A percentile compares a stretch with the other conserved stretches of the same genome.
These are phyloP conservation scores for Solanum dulcamara DNA, from an alignment of 257 asterid species.

Conservation along the genomic window DNA sequence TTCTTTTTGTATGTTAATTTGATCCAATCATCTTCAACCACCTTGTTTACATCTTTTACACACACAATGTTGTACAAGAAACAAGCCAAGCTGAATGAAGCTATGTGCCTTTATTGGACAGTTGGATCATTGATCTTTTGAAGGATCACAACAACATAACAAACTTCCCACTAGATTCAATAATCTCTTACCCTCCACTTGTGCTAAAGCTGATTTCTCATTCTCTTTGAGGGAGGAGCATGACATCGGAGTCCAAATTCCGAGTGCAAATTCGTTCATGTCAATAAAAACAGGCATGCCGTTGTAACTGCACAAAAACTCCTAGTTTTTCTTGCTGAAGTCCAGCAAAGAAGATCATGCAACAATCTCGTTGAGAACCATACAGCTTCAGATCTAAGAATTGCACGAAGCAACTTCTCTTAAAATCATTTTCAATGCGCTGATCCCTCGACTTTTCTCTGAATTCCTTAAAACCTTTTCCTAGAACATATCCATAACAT, in stretches of 20 bases:
- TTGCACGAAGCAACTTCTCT: background rate
- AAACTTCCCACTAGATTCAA: background rate
- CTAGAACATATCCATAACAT: background rate
- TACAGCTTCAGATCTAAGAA: background rate
- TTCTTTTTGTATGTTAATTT: background rate
- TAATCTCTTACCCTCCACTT: background rate
- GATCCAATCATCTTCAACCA: background rate
- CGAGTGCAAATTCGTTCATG: background rate
- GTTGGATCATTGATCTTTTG: background rate
- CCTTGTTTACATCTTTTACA: background rate
- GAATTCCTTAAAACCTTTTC: background rate
- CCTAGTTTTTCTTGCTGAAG: background rate
- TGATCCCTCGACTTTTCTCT: background rate
- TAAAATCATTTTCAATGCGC: background rate
- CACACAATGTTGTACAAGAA: background rate
- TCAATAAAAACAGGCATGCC: background rate
- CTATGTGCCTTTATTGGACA: background rate
- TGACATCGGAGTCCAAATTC: background rate
- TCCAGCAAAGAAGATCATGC: background rate
- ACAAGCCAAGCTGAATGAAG: background rate
- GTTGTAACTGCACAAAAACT: background rate
- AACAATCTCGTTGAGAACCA: background rate
- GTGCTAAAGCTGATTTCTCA: background rate
- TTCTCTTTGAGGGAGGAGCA: background rate
- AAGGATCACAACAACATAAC: background rate